Evolutionary conservation across 768 basidiomycete species (phyloP).

Genomic region (Pisolithus orientalis): DNA sequence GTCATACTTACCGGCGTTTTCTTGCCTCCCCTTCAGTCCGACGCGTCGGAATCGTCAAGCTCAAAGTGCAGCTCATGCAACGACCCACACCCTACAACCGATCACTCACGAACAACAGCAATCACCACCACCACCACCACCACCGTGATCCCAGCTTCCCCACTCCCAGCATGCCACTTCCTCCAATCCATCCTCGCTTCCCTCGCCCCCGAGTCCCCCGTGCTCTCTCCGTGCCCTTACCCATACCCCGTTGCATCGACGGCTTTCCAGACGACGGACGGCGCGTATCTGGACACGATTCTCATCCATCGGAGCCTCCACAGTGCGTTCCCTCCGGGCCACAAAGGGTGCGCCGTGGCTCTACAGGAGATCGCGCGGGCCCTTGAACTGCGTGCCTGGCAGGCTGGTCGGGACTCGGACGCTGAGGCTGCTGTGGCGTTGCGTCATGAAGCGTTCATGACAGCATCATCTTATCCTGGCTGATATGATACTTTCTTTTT

Average conservation of each 20-base stretch:
- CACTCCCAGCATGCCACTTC: conserved; percentile 51
- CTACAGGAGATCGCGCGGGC: conserved; percentile 61
- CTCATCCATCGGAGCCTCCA: conserved; percentile 73
- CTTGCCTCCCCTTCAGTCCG: conserved; percentile 29
- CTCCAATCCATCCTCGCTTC: conserved; percentile 55
- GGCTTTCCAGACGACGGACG: conserved; percentile 50
- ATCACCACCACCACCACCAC: conserved; percentile 10
- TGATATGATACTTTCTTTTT: not conserved
- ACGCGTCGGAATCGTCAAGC: conserved; percentile 40
- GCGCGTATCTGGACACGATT: conserved; percentile 72
- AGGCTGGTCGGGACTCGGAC: conserved; percentile 65
- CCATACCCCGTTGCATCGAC: conserved; percentile 24
- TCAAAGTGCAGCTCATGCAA: conserved; percentile 36
- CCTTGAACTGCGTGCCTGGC: conserved; percentile 61
- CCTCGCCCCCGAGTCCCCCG: conserved; percentile 37
- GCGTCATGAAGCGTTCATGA: conserved; percentile 61
- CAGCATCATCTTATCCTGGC: conserved; percentile 21
- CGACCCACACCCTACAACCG: conserved; percentile 12
- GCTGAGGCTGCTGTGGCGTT: conserved; percentile 63
- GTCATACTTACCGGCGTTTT: not conserved
- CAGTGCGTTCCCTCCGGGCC: conserved; percentile 53
- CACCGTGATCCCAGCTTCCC: conserved; percentile 7
- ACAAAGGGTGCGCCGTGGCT: conserved; percentile 56
- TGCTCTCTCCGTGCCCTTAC: conserved; percentile 26
- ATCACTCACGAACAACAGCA: not conserved